Evolutionary conservation across 1,284 basidiomycete species (phyloP).

Genomic region (Tetrapyrgos nigripes): DNA sequence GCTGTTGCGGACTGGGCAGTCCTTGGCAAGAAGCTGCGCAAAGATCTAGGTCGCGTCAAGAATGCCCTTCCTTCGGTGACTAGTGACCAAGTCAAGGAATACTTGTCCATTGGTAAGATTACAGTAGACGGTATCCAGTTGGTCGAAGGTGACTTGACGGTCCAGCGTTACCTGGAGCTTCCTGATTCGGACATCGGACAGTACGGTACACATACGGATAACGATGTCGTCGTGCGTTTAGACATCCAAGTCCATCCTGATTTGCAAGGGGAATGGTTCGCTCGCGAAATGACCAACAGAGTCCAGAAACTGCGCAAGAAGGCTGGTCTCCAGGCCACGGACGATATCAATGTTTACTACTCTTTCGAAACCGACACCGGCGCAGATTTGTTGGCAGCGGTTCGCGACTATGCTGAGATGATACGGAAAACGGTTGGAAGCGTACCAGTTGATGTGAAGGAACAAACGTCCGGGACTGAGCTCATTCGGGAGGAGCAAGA

Average conservation of each 20-base stretch:
- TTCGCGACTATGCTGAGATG: slow-evolving; percentile 73
- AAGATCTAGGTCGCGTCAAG: slow-evolving; percentile 92
- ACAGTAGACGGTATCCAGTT: slow-evolving; percentile 91
- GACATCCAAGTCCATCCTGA: slow-evolving; percentile 91
- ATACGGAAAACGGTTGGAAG: slow-evolving; percentile 83
- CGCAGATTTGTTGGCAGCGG: slow-evolving; percentile 73
- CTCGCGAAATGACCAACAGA: slow-evolving; percentile 91
- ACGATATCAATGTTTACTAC: slow-evolving; percentile 94
- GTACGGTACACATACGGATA: slow-evolving; percentile 90
- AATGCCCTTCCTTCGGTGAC: slow-evolving; percentile 83
- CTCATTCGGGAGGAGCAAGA: slow-evolving; percentile 90
- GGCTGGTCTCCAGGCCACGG: slow-evolving; percentile 93
- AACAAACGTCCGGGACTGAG: slow-evolving; percentile 50
- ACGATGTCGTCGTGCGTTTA: slow-evolving; percentile 92
- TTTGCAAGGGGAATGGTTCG: slow-evolving; percentile 87
- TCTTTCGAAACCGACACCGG: slow-evolving; percentile 77
- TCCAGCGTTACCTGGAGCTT: slow-evolving; percentile 91
- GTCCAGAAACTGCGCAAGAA: slow-evolving; percentile 97
- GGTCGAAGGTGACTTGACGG: slow-evolving; percentile 88
- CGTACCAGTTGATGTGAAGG: slow-evolving; percentile 67
- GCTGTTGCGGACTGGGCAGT: slow-evolving; percentile 96
- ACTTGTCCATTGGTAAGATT: slow-evolving; percentile 80
- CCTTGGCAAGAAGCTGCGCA: slow-evolving; percentile 93
- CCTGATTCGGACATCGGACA: slow-evolving; percentile 63
- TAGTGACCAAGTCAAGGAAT: slow-evolving; percentile 87